These are phyloP conservation scores for Boletales sp. DNA, from an alignment of 768 basidiomycete species.

Conservation along the genomic window DNA sequence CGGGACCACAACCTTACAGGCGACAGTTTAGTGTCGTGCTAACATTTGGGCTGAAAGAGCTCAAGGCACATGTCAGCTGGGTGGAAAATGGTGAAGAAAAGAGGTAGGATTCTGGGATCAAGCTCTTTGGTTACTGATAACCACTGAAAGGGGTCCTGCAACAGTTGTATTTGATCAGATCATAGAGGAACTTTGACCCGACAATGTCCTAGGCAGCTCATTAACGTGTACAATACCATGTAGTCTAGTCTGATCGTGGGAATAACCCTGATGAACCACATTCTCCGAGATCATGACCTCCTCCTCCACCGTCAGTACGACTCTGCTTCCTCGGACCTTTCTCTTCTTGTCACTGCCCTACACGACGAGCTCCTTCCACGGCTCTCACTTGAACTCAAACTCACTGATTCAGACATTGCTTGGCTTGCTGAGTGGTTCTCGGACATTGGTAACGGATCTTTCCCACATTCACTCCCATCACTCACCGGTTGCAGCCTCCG, in stretches of 20 bases:
- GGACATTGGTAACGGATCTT: constrained; percentile 53
- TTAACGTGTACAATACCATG: no score
- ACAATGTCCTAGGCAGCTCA: no score
- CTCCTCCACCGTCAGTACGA: constrained; percentile 49
- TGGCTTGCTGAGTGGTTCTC: constrained; percentile 62
- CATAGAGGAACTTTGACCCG: constrained; percentile 21
- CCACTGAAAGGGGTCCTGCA: constrained; percentile 25
- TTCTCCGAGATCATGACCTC: constrained; percentile 45
- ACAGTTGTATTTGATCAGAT: constrained; percentile 31
- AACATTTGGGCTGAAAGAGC: constrained; percentile 42
- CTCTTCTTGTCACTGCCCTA: constrained; percentile 47
- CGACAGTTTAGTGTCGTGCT: constrained; percentile 39
- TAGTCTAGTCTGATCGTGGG: neutral
- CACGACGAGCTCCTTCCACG: constrained; percentile 58
- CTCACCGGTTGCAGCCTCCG: constrained; percentile 35
- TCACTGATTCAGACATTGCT: constrained; percentile 42
- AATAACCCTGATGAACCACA: constrained; percentile 27
- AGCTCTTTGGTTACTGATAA: neutral
- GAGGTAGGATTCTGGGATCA: constrained; percentile 11
- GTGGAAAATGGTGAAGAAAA: constrained; percentile 30
- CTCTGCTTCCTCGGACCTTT: constrained; percentile 44
- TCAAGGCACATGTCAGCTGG: constrained; percentile 47
- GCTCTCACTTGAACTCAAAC: constrained; percentile 53
- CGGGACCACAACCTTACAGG: constrained; percentile 26
- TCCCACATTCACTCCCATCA: neutral